phyloP scores from a whole-genome alignment of 1,139 yeast species.

The Yamadazyma songkhlaensis region DNA sequence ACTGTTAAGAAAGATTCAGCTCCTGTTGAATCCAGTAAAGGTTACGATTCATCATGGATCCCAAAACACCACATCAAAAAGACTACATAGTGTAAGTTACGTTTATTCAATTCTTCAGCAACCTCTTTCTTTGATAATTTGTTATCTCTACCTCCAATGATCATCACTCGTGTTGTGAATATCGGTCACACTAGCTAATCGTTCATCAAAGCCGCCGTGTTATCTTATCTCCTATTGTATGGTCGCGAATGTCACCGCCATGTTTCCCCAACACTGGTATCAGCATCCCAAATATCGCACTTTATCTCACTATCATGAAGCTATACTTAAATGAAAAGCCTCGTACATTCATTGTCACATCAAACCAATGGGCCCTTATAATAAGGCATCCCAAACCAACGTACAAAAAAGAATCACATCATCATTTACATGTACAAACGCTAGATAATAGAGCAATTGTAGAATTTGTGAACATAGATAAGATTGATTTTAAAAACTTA shows the following conservation, averaged over 20 bases:
- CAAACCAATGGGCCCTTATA: slow-evolving; percentile 48
- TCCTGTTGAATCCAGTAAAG: slow-evolving; percentile 17
- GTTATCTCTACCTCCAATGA: too few relatives aligned
- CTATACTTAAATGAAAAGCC: slow-evolving; percentile 52
- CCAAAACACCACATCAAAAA: slow-evolving; percentile 35
- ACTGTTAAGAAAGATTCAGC: slow-evolving; percentile 28
- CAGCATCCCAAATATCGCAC: too few relatives aligned
- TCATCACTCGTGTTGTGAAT: too few relatives aligned
- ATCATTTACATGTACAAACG: slow-evolving; percentile 17
- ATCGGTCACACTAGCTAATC: too few relatives aligned
- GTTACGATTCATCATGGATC: slow-evolving; percentile 35
- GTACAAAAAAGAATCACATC: slow-evolving; percentile 25
- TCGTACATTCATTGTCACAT: slow-evolving; percentile 52
- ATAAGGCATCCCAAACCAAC: slow-evolving; percentile 44
- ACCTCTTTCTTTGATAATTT: too few relatives aligned
- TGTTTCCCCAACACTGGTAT: too few relatives aligned
- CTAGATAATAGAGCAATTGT: slow-evolving; percentile 40
- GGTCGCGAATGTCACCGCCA: too few relatives aligned
- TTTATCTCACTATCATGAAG: slow-evolving; percentile 31
- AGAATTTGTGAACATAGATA: slow-evolving; percentile 42
- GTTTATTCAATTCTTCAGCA: too few relatives aligned
- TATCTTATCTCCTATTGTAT: too few relatives aligned
- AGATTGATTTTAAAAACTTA: slow-evolving; percentile 37
- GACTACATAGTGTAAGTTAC: slow-evolving; percentile 30
- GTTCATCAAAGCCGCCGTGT: too few relatives aligned